These are phyloP conservation scores for Talaromyces nanjingensis DNA, from an alignment of 495 filamentous ascomycete genomes.

Conservation along the genomic window DNA sequence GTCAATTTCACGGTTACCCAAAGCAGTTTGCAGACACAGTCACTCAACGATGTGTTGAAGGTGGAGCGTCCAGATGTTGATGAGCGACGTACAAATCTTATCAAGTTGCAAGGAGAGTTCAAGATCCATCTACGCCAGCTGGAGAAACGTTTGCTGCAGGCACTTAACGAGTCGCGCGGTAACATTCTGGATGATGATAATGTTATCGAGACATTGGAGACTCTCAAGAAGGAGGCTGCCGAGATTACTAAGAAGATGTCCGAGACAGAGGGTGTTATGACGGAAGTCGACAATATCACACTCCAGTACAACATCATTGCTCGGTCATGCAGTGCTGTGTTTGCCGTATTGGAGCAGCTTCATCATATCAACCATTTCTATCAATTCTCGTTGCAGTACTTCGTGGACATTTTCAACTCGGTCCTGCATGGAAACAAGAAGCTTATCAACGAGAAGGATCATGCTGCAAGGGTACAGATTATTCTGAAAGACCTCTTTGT, in stretches of 20 bases:
- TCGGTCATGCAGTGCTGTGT: constrained; percentile 89
- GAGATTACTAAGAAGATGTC: constrained; percentile 95
- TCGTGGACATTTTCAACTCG: constrained; percentile 92
- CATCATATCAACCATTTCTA: constrained; percentile 99
- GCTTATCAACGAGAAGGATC: constrained; percentile 63
- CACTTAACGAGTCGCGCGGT: constrained; percentile 92
- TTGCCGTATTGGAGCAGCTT: constrained; percentile 92
- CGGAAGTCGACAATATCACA: constrained; percentile 91
- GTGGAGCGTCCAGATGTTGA: constrained; percentile 98
- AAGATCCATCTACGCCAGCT: constrained; percentile 91
- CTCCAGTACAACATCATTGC: constrained; percentile 88
- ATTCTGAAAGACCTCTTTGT: constrained; percentile 87
- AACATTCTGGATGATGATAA: constrained; percentile 98
- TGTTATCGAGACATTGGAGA: constrained; percentile 96
- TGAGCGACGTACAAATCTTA: constrained; percentile 87
- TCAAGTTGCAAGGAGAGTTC: constrained; percentile 98
- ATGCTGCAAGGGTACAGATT: constrained; percentile 70
- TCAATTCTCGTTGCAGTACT: constrained; percentile 97
- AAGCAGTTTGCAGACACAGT: constrained; percentile 96
- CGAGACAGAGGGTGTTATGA: constrained; percentile 96
- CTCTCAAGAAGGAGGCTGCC: constrained; percentile 91
- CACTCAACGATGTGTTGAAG: constrained; percentile 91
- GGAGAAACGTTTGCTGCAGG: constrained; percentile 91
- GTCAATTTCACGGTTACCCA: constrained; percentile 99
- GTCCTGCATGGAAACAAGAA: constrained; percentile 78